Base-by-base conservation (phyloP, 192 early-diverging fungal genomes). In the Coemansia sp. region DNA sequence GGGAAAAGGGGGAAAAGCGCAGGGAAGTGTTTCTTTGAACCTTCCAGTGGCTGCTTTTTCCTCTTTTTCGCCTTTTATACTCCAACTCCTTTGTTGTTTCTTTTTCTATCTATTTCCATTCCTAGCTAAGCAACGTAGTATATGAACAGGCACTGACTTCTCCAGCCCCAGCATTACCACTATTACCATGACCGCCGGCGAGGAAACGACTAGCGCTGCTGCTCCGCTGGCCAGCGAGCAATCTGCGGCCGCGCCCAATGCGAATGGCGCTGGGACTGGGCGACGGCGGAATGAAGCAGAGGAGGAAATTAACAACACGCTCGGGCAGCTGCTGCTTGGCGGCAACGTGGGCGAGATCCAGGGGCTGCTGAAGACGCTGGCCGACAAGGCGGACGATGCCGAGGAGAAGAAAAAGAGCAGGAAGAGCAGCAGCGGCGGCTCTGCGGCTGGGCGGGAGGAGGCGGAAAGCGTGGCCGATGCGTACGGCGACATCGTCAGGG, bases 401-500 rank as follows among this genome's bases (percentile, higher is more conserved):
- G 72, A 71, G 61, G 46, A 54, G 20, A 20, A 20, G 20, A 20
- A 20, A 20, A 20, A 20, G 39, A 46, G 56, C 11, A 63, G 49
- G 37, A 41, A 63, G 19, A 19, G 49, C 25, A 19, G 13, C 17
- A 40, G 20, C 59, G 20, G 20, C 20, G 20, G 20, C 20, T 20
- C 20, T 20, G 1, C 42, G 22, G 49, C 65, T 45, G 55, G 7
- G 13, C 44, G 2, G 44, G n/a, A 45, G 50, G 50, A 45, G 50
- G 50, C 25, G 19, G 43, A 11, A 4, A 65, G 46, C 37, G 43
- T 22, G 20, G 70, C 72, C 17, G 71, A 76, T 41, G 79, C 74
- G 9, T 67, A 66, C 37, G 67, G 68, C 57, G 79, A 76, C 20
- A 76, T 74, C 20, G 17, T 58, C 12, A 40, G 49, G n/a, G 67